These are phyloP conservation scores for Leccinum fibrillosum DNA, from an alignment of 768 basidiomycete genomes.

Conservation along the genomic window DNA sequence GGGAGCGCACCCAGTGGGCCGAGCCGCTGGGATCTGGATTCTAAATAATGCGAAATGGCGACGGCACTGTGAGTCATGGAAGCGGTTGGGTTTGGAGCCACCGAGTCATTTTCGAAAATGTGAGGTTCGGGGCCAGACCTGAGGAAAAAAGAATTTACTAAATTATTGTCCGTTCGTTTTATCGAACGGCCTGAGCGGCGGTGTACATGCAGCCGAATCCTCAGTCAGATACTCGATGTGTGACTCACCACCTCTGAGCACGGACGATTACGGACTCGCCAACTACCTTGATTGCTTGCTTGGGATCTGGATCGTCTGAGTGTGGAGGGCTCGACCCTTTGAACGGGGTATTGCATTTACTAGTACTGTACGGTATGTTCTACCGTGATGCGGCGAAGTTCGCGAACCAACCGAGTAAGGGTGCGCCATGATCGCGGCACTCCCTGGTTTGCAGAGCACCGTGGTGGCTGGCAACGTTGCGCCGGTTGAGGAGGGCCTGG, in stretches of 20 bases:
- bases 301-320: not conserved
- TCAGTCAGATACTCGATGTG: not conserved
- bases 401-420: conserved; percentile 2
- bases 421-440: conserved; percentile 1
- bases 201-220: not conserved
- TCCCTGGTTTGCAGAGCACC: not conserved
- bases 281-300: not conserved
- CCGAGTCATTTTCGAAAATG: not conserved
- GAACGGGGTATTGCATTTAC: not conserved
- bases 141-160: not conserved
- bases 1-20: not conserved
- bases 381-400: not conserved
- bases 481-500: not conserved
- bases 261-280: not conserved
- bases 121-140: not conserved
- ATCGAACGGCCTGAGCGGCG: not conserved
- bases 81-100: not conserved
- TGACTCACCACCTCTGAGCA: not conserved
- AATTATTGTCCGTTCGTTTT: too few relatives aligned
- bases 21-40: not conserved
- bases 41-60: not conserved
- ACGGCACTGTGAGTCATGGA: not conserved
- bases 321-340: not conserved
- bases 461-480: not conserved
- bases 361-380: not conserved